These are phyloP conservation scores for Tritrichomonas foetus DNA, from an alignment of 208 protist species.

Conservation along the genomic window DNA sequence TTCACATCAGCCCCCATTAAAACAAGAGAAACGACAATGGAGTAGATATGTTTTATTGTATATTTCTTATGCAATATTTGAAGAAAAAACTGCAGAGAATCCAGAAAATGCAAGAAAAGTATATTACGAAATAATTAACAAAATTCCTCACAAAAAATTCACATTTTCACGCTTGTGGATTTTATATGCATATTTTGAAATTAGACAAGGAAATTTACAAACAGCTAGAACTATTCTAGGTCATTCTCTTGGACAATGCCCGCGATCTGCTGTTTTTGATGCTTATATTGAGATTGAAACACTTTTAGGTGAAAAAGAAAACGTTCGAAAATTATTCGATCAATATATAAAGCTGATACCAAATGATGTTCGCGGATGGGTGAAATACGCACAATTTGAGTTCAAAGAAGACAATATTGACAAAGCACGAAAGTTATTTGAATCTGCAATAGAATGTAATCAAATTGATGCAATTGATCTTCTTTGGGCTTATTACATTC, in stretches of 20 bases:
- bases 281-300: constrained; percentile 34
- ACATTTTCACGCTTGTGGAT: constrained; percentile 35
- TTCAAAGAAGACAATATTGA: neutral
- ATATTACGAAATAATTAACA: neutral
- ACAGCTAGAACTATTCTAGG: neutral
- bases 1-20: neutral
- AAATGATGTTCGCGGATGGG: neutral
- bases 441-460: neutral
- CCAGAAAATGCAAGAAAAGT: neutral
- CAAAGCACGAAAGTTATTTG: neutral
- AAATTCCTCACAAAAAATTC: constrained; percentile 32
- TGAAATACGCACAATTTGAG: neutral
- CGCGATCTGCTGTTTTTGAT: neutral
- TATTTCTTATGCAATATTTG: constrained; percentile 13
- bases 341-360: neutral
- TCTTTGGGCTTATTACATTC: neutral
- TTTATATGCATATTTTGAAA: constrained; percentile 31
- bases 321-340: neutral
- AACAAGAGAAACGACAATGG: constrained; percentile 34
- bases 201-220: constrained; percentile 28
- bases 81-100: constrained; percentile 38
- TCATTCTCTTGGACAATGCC: neutral
- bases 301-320: neutral
- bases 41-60: constrained; percentile 19
- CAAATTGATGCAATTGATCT: neutral